Conservation (phyloP, 176 grass and related monocot species). For the Zea mays region Zm-B73-REFERENCE-NAM-5.0 NC_050096.1:3968501-3969000, state of each 20-base stretch:
- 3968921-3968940: not conserved
- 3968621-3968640: too few species aligned
- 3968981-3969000: constrained; percentile 16
- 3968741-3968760: not conserved
- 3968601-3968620: too few species aligned
- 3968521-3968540: not conserved
- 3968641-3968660: too few species aligned
- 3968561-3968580: too few species aligned
- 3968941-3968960: not conserved
- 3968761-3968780: not conserved
- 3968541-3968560: not conserved
- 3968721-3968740: not conserved
- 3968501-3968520: not conserved
- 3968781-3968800: not conserved
- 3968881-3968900: not conserved
- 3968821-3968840: not conserved
- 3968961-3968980: not conserved
- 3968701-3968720: constrained; percentile 2
- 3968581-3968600: too few species aligned
- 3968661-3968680: too few species aligned
- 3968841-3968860: not conserved
- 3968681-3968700: too few species aligned
- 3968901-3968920: not conserved
- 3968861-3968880: constrained; percentile 4
- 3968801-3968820: not conserved